Evolutionary conservation across 495 filamentous ascomycete species (phyloP).

Genomic region (Pyronema omphalodes): DNA sequence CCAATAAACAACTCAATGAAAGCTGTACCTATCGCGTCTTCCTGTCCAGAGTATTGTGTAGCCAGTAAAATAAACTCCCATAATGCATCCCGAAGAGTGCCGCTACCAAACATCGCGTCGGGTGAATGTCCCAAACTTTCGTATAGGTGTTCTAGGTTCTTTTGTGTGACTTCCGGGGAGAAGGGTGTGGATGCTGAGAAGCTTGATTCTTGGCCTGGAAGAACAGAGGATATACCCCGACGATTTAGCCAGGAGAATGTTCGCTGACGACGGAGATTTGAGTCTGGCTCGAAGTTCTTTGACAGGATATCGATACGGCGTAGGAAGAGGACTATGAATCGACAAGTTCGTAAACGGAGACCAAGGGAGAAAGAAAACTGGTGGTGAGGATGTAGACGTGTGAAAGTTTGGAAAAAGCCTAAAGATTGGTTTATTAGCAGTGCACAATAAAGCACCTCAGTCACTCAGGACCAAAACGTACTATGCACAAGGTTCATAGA

Average conservation of each 20-base stretch:
- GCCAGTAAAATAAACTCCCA: conserved; percentile 19
- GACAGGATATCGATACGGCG: conserved; percentile 19
- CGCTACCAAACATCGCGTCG: background rate
- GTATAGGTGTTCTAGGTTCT: background rate
- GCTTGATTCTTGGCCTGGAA: conserved; percentile 7
- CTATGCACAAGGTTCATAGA: conserved; percentile 19
- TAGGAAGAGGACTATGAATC: conserved; percentile 15
- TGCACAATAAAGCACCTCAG: too few species aligned
- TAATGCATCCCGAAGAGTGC: conserved; percentile 14
- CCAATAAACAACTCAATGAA: conserved; percentile 13
- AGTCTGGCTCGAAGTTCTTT: conserved; percentile 7
- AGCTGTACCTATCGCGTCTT: conserved; percentile 12
- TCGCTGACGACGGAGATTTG: conserved; percentile 4
- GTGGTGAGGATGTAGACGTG: conserved; percentile 12
- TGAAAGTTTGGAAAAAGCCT: conserved; percentile 21
- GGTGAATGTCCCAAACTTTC: background rate
- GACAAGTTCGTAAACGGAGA: conserved; percentile 17
- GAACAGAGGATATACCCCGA: conserved; percentile 11
- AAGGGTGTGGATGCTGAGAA: conserved; percentile 4
- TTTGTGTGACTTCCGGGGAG: background rate
- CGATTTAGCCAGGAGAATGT: conserved; percentile 17
- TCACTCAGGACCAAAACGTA: conserved; percentile 7
- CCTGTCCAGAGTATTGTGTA: conserved; percentile 12
- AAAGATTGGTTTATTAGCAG: background rate
- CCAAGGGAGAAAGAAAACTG: conserved; percentile 12